Evolutionary conservation across 2,329 filamentous ascomycete species (phyloP), one percentile per base, ranked within the genome.

Genomic region (Acrodontium crateriforme): DNA sequence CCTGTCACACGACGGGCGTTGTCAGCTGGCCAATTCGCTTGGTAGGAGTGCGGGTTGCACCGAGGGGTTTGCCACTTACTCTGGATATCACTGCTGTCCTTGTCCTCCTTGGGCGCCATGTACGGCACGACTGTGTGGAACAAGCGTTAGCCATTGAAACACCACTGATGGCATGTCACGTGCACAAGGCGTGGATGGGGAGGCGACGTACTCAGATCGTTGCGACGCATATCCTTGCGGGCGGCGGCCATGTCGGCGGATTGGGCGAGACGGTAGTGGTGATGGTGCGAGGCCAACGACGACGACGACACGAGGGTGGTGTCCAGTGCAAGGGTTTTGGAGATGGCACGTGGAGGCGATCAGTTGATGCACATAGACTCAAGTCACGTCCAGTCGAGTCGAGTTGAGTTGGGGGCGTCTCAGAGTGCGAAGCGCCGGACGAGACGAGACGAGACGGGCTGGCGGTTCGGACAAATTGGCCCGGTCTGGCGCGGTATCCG

Each of bases 81-180:
- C 29, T 71, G 65, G 55, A 92, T 69, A 49, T 93, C 84, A 34
- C 56, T 55, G 40, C 69, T 61, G 37, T 62, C 67, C 45, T 71
- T 69, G 46, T 75, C 73, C 44, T 71, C 63, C 26, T 67, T 62
- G 23, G 83, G 82, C 44, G 78, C 78, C 56, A 82, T 73, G 56
- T 89, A 94, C 35, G 85, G 85, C 45, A 94, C 80, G 52, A 85
- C 85, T 94, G 52, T n/a, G 16, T 23, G 23, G 24, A 29, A 19
- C 30, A 36, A 13, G 18, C 20, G 25, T 37, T 33, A 34, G 28
- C 19, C 13, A 32, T 30, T 9, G n/a, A n/a, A n/a, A n/a, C n/a
- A n/a, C n/a, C n/a, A n/a, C n/a, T n/a, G n/a, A n/a, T n/a, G n/a
- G n/a, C n/a, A n/a, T n/a, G n/a, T n/a, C n/a, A n/a, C n/a, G n/a